Percentiles rank a stretch among this genome's conserved stretches.
These are phyloP conservation scores for Vicia faba DNA, from an alignment of 306 rosid species.

Conservation along the genomic window DNA sequence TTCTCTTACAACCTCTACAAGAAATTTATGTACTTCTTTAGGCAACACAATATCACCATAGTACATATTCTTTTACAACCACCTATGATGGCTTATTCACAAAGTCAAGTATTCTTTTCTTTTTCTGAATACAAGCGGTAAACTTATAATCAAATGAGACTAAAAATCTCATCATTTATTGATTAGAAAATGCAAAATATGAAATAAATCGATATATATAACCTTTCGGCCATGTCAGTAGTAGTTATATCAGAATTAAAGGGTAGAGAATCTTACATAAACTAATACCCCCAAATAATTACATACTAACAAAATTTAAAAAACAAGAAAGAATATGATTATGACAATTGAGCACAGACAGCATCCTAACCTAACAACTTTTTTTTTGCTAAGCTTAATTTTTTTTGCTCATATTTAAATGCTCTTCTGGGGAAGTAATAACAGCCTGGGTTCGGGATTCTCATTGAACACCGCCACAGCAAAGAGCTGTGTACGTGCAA, in stretches of 20 bases:
- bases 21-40: too few species aligned
- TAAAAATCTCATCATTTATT: slow-evolving; percentile 44
- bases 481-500: slow-evolving; percentile 17
- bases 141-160: not conserved
- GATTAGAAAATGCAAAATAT: slow-evolving; percentile 45
- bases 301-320: slow-evolving; percentile 32
- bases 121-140: not conserved
- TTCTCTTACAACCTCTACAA: too few species aligned
- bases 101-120: not conserved
- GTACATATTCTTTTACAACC: not conserved
- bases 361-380: slow-evolving; percentile 40
- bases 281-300: slow-evolving; percentile 39
- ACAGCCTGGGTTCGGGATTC: slow-evolving; percentile 32
- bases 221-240: slow-evolving; percentile 42
- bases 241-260: slow-evolving; percentile 28
- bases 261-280: slow-evolving; percentile 35
- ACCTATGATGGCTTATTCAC: not conserved
- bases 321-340: slow-evolving; percentile 9
- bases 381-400: slow-evolving; percentile 34
- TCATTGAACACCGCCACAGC: slow-evolving; percentile 26
- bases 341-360: slow-evolving; percentile 32
- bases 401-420: slow-evolving; percentile 32
- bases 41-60: not conserved
- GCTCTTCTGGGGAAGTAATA: slow-evolving; percentile 32
- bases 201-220: slow-evolving; percentile 39